Evolutionary conservation across 805 yeast species (phyloP).

Genomic region (Saturnispora saitoi): DNA sequence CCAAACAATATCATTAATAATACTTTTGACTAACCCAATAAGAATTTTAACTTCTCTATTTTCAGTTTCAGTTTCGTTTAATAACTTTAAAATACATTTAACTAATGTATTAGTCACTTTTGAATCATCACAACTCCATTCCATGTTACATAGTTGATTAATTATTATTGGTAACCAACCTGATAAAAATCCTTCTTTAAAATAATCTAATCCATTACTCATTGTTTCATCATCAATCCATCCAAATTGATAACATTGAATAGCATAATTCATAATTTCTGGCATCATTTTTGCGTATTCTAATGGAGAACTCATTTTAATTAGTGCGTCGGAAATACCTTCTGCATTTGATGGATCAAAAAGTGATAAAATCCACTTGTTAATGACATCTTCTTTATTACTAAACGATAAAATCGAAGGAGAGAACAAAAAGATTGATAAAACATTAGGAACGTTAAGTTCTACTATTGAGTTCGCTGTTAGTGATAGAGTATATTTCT

Average conservation of each 20-base stretch:
- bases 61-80: conserved; percentile 13
- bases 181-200: conserved; percentile 70
- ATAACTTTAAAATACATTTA: conserved; percentile 16
- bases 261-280: conserved; percentile 61
- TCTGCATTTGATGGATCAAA: conserved; percentile 50
- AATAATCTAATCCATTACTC: conserved; percentile 77
- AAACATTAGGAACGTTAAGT: conserved; percentile 2
- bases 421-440: conserved; percentile 7
- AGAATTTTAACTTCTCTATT: conserved; percentile 17
- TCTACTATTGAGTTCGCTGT: conserved; percentile 14
- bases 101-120: conserved; percentile 11
- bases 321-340: conserved; percentile 78
- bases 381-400: conserved; percentile 23
- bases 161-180: conserved; percentile 44
- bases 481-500: neutral
- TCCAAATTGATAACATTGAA: conserved; percentile 48
- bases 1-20: conserved; percentile 15
- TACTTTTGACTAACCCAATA: conserved; percentile 14
- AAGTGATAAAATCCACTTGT: conserved; percentile 73
- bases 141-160: conserved; percentile 14
- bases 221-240: conserved; percentile 52
- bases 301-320: conserved; percentile 54
- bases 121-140: conserved; percentile 14
- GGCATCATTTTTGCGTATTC: conserved; percentile 68
- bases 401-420: conserved; percentile 3